These are phyloP conservation scores for Penicillium thymicola DNA, from an alignment of 2,329 filamentous ascomycete species.

Conservation along the genomic window DNA sequence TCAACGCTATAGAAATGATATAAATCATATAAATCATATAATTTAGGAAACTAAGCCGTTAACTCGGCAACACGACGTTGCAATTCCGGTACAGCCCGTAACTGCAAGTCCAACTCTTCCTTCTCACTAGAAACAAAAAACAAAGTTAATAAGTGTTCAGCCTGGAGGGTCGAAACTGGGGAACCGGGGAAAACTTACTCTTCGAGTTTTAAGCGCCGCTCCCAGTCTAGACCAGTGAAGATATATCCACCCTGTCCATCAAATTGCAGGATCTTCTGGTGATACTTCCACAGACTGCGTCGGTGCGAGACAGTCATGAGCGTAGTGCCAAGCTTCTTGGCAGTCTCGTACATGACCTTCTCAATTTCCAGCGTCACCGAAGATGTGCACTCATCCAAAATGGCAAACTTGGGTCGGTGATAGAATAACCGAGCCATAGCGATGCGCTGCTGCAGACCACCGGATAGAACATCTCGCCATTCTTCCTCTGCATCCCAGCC, in stretches of 20 bases:
- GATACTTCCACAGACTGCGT: constrained; percentile 92
- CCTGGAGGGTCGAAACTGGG: background rate
- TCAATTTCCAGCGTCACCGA: constrained; percentile 94
- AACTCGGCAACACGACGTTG: constrained; percentile 82
- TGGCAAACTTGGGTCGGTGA: constrained; percentile 87
- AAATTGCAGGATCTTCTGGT: constrained; percentile 91
- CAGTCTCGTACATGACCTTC: constrained; percentile 94
- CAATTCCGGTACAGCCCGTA: constrained; percentile 83
- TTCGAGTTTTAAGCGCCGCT: constrained; percentile 77
- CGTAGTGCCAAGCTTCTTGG: constrained; percentile 85
- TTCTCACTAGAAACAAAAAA: constrained; percentile 58
- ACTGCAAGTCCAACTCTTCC: constrained; percentile 82
- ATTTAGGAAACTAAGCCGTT: constrained; percentile 40
- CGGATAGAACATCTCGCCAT: constrained; percentile 91
- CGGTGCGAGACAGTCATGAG: constrained; percentile 96
- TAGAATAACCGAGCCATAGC: constrained; percentile 97
- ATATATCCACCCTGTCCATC: constrained; percentile 90
- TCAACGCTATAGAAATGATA: background rate
- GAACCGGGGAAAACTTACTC: constrained; percentile 54
- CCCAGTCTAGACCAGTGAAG: constrained; percentile 86
- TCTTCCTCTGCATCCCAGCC: constrained; percentile 94
- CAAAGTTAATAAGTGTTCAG: constrained; percentile 10
- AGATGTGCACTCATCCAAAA: constrained; percentile 94
- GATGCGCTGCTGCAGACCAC: constrained; percentile 89
- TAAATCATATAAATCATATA: background rate